Conservation (phyloP, 202 grass and related monocot species). For the Schoenoplectus triqueter region DNA sequence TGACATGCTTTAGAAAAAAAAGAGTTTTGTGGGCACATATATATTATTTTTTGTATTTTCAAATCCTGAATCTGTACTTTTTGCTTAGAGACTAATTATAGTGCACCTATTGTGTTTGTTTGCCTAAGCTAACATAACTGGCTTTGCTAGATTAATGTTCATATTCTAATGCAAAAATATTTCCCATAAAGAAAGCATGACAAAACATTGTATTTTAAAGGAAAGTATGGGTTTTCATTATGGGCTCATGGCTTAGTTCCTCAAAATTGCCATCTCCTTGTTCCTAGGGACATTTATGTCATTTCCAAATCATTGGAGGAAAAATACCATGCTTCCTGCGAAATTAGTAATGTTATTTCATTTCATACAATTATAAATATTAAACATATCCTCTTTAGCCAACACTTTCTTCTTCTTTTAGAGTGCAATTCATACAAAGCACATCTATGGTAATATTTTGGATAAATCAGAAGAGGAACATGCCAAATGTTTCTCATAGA, state of each 20-base stretch:
- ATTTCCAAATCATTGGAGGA: neutral
- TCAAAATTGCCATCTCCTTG: constrained; percentile 8
- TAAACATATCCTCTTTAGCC: neutral
- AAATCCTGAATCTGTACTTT: neutral
- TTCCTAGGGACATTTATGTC: neutral
- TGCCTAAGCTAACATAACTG: constrained; percentile 18
- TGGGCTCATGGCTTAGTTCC: neutral
- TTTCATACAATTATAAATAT: constrained; percentile 6
- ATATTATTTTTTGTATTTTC: neutral
- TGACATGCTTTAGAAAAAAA: neutral
- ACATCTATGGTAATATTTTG: constrained; percentile 4
- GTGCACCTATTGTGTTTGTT: neutral
- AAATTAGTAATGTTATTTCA: constrained; percentile 13
- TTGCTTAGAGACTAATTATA: neutral
- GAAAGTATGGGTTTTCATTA: neutral
- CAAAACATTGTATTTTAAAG: constrained; percentile 8
- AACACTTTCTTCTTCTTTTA: neutral
- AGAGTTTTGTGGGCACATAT: neutral
- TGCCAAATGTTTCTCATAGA: neutral
- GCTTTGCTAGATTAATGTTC: constrained; percentile 4
- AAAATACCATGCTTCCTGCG: neutral
- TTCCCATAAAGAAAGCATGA: constrained; percentile 24
- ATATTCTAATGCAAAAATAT: constrained; percentile 1
- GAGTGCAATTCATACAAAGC: neutral
- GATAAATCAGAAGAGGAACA: neutral